phyloP scores from a whole-genome alignment of 192 early-diverging fungal species.

The Pecoramyces ruminantium region DNA sequence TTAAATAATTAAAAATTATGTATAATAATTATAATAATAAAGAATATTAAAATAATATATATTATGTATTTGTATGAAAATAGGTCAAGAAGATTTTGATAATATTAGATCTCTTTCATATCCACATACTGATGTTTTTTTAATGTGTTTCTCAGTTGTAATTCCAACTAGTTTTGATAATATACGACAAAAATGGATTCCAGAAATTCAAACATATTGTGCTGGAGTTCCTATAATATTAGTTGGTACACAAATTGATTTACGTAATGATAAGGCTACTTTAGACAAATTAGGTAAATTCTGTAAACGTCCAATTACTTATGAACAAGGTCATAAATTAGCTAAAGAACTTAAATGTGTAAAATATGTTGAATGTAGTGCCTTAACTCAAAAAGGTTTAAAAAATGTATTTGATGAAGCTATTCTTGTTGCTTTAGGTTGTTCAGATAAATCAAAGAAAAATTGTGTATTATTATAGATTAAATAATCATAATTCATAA shows the following conservation, averaged over 20 bases:
- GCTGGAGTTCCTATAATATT: conserved; percentile 87
- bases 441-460: conserved; percentile 21
- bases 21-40: no score
- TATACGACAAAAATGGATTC: conserved; percentile 93
- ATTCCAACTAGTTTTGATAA: conserved; percentile 92
- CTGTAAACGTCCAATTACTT: conserved; percentile 64
- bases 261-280: conserved; percentile 63
- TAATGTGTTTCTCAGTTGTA: conserved; percentile 86
- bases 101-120: conserved; percentile 83
- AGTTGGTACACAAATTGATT: conserved; percentile 85
- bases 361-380: conserved; percentile 89
- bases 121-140: conserved; percentile 88
- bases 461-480: neutral
- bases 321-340: conserved; percentile 66
- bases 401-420: conserved; percentile 95
- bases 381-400: conserved; percentile 79
- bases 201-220: conserved; percentile 84
- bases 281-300: conserved; percentile 66
- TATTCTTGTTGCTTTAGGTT: conserved; percentile 88
- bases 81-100: conserved; percentile 91
- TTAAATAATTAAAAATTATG: no score
- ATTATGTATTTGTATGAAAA: neutral
- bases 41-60: no score
- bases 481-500: neutral
- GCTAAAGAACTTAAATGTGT: conserved; percentile 68